These are phyloP conservation scores for Arthrobotrys sinensis DNA, from an alignment of 2,329 filamentous ascomycete genomes.

Conservation along the genomic window DNA sequence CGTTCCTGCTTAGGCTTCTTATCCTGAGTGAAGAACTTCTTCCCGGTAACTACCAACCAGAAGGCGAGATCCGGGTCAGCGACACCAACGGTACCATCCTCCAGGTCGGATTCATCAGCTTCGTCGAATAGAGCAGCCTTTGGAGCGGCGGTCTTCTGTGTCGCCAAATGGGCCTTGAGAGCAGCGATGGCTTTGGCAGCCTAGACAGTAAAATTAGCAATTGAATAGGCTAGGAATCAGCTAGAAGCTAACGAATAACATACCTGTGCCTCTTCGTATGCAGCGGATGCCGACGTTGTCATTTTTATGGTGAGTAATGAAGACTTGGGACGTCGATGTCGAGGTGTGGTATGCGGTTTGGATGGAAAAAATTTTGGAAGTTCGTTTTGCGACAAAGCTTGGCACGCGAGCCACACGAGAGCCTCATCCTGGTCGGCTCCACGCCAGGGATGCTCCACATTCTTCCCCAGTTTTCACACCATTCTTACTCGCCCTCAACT, in stretches of 20 bases:
- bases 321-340: slow-evolving; percentile 34
- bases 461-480: not conserved
- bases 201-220: slow-evolving; percentile 42
- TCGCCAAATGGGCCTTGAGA: slow-evolving; percentile 51
- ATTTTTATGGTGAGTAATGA: slow-evolving; percentile 30
- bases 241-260: not conserved
- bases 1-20: slow-evolving; percentile 58
- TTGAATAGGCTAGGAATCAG: not conserved
- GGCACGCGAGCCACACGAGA: slow-evolving; percentile 32
- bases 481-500: too few relatives aligned
- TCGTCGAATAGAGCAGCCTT: slow-evolving; percentile 52
- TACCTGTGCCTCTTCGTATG: slow-evolving; percentile 54
- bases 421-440: slow-evolving; percentile 7
- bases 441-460: not conserved
- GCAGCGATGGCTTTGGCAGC: slow-evolving; percentile 55
- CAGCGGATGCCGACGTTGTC: slow-evolving; percentile 46
- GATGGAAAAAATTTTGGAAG: slow-evolving; percentile 51
- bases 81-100: slow-evolving; percentile 61
- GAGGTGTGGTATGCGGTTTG: not conserved
- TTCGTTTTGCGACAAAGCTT: slow-evolving; percentile 55
- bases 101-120: slow-evolving; percentile 60
- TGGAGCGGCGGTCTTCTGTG: slow-evolving; percentile 36
- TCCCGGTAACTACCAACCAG: slow-evolving; percentile 63
- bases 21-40: slow-evolving; percentile 62
- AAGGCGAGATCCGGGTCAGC: slow-evolving; percentile 61